Conservation (phyloP, 2,329 filamentous ascomycete genomes). For the Neonectria punicea region DNA sequence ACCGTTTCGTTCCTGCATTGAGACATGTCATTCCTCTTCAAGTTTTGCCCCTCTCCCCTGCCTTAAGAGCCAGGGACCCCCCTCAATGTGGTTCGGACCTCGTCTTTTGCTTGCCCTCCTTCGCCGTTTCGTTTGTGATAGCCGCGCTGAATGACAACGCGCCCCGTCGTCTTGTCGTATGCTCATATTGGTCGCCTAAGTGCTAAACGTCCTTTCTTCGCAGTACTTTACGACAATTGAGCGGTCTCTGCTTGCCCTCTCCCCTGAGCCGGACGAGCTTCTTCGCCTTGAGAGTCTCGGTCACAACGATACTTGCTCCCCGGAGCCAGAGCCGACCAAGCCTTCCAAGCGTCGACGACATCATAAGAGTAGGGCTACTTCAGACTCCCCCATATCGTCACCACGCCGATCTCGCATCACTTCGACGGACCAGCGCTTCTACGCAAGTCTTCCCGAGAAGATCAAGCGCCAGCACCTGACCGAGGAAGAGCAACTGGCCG, state of each 20-base stretch:
- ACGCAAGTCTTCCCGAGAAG: constrained; percentile 76
- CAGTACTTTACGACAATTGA: constrained; percentile 81
- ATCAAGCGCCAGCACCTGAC: constrained; percentile 77
- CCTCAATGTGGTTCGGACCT: constrained; percentile 24
- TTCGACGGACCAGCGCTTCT: constrained; percentile 73
- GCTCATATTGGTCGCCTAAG: neutral
- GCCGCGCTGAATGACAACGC: constrained; percentile 13
- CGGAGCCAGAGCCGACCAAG: constrained; percentile 27
- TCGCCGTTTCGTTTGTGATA: constrained; percentile 18
- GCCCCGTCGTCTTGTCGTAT: constrained; percentile 14
- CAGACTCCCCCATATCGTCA: constrained; percentile 27
- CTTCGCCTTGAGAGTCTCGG: constrained; percentile 32
- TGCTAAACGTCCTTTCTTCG: constrained; percentile 31
- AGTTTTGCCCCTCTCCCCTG: constrained; percentile 37
- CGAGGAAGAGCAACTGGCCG: constrained; percentile 75
- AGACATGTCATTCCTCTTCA: constrained; percentile 51
- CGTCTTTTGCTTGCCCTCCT: constrained; percentile 13
- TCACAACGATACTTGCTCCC: constrained; percentile 28
- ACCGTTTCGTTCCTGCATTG: constrained; percentile 50
- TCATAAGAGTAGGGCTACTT: constrained; percentile 32
- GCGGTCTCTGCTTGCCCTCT: constrained; percentile 72
- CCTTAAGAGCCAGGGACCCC: constrained; percentile 41
- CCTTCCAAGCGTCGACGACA: constrained; percentile 29
- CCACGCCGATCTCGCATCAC: constrained; percentile 50
- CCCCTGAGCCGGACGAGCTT: constrained; percentile 34